These are phyloP conservation scores for Physcomitrium patens DNA, from an alignment of 225 moss, liverwort and hornwort genomes.

Conservation along the genomic window DNA sequence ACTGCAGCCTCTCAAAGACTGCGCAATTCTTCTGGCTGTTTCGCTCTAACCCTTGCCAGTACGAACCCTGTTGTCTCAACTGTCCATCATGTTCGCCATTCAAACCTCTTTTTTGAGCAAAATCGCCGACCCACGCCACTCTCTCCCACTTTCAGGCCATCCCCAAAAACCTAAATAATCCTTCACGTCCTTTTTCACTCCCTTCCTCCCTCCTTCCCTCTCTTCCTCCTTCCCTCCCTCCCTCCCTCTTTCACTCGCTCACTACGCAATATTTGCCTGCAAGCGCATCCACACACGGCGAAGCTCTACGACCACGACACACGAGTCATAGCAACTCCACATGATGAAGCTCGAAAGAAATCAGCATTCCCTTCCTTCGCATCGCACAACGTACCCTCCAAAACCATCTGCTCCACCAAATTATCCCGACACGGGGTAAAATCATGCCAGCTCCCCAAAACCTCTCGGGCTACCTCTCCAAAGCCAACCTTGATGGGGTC, in stretches of 20 bases:
- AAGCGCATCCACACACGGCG: conserved; percentile 19
- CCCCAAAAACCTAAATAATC: conserved; percentile 41
- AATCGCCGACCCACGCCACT: conserved; percentile 16
- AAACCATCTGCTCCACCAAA: too few species aligned
- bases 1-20: not conserved
- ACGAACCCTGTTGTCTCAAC: conserved; percentile 18
- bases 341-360: not conserved
- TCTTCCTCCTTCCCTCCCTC: too few species aligned
- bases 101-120: not conserved
- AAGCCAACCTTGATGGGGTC: too few species aligned
- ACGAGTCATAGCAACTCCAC: not conserved
- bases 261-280: conserved; percentile 4
- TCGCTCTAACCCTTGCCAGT: conserved; percentile 1
- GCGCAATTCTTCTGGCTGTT: not conserved
- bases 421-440: too few species aligned
- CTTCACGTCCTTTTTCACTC: conserved; percentile 29
- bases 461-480: too few species aligned
- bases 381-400: too few species aligned
- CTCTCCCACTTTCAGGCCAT: conserved; percentile 40
- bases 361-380: too few species aligned
- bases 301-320: not conserved
- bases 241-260: too few species aligned
- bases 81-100: conserved; percentile 25
- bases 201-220: too few species aligned
- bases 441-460: too few species aligned